Conservation (phyloP, 176 grass and related monocot genomes). For the Musa schizocarpa region DNA sequence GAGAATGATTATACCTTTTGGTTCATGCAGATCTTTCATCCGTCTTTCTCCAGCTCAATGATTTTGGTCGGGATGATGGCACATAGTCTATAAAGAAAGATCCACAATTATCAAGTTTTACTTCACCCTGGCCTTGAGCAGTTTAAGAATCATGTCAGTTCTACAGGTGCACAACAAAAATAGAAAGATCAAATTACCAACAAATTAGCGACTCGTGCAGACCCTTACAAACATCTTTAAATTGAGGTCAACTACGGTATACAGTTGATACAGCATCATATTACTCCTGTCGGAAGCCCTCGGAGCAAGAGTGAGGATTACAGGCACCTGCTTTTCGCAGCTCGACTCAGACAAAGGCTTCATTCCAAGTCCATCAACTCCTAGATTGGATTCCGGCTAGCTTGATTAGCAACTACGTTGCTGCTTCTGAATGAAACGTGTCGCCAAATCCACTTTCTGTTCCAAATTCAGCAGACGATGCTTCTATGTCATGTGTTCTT, state of each 20-base stretch:
- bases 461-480: conserved; percentile 36
- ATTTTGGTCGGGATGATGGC: too few relatives aligned
- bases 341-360: neutral
- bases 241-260: neutral
- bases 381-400: neutral
- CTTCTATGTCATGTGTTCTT: conserved; percentile 33
- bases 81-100: too few relatives aligned
- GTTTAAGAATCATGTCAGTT: too few relatives aligned
- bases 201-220: neutral
- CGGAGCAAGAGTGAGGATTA: too few relatives aligned
- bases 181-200: neutral
- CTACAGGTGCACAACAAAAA: too few relatives aligned
- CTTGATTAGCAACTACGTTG: neutral
- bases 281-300: neutral
- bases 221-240: conserved; percentile 2
- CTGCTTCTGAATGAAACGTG: neutral
- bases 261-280: neutral
- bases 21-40: too few relatives aligned
- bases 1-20: too few relatives aligned
- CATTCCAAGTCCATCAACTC: neutral
- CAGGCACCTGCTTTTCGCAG: neutral
- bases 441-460: conserved; percentile 12
- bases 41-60: too few relatives aligned
- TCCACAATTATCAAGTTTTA: too few relatives aligned
- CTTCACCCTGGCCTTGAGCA: too few relatives aligned